Evolutionary conservation across 495 filamentous ascomycete species (phyloP).

Genomic region (Astrothelium macrocarpum): DNA sequence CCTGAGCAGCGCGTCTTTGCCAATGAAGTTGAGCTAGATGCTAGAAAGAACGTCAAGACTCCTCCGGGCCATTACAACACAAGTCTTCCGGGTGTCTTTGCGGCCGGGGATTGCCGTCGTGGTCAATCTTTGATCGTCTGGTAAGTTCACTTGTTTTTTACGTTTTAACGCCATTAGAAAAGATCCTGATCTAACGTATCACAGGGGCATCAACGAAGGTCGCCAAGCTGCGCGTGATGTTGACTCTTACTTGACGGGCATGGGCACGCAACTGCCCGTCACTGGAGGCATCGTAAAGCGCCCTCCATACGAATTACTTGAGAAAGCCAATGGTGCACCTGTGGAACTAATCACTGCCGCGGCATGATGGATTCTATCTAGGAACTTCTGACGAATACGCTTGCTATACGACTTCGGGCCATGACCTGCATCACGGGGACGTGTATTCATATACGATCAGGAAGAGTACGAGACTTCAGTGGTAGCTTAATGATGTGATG

Average conservation of each 20-base stretch:
- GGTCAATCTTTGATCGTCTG: slow-evolving; percentile 97
- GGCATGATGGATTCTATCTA: slow-evolving; percentile 18
- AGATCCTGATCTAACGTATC: slow-evolving; percentile 6
- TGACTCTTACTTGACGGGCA: slow-evolving; percentile 73
- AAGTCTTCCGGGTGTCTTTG: slow-evolving; percentile 83
- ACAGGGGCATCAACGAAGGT: slow-evolving; percentile 96
- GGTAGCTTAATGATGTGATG: no score
- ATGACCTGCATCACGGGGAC: no score
- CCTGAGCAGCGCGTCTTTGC: slow-evolving; percentile 86
- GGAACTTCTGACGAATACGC: no score
- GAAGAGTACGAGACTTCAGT: background rate
- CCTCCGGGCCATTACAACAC: slow-evolving; percentile 81
- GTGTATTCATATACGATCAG: no score
- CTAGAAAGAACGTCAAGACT: slow-evolving; percentile 96
- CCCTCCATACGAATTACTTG: slow-evolving; percentile 51
- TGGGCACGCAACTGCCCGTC: slow-evolving; percentile 70
- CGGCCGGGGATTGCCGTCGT: slow-evolving; percentile 91
- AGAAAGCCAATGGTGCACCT: slow-evolving; percentile 25
- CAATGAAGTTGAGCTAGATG: slow-evolving; percentile 81
- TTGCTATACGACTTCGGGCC: no score
- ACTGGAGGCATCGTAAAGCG: slow-evolving; percentile 91
- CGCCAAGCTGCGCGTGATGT: slow-evolving; percentile 90
- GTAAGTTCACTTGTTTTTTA: slow-evolving; percentile 44
- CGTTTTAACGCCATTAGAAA: background rate
- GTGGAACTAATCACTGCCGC: slow-evolving; percentile 28